These are phyloP conservation scores for Corylus heterophylla DNA, from an alignment of 306 rosid species.

Conservation along the genomic window DNA sequence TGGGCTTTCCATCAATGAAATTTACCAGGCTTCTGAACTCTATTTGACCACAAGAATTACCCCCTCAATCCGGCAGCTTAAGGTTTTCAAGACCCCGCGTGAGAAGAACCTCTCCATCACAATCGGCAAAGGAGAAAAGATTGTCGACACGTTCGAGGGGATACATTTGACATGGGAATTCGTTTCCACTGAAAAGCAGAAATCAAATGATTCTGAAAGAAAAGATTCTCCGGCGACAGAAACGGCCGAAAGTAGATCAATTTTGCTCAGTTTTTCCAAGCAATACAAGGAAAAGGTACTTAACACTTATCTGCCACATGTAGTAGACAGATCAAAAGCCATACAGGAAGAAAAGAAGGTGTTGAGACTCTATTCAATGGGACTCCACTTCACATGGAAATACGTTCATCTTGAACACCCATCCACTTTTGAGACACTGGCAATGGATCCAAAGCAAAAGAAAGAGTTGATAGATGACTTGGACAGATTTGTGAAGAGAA, in stretches of 20 bases:
- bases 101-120: constrained; percentile 22
- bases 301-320: constrained; percentile 25
- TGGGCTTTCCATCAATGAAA: constrained; percentile 30
- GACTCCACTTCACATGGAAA: constrained; percentile 28
- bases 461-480: constrained; percentile 38
- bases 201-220: neutral
- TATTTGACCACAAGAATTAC: constrained; percentile 33
- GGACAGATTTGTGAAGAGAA: constrained; percentile 33
- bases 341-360: constrained; percentile 24
- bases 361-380: constrained; percentile 30
- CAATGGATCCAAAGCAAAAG: constrained; percentile 35
- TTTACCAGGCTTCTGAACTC: constrained; percentile 38
- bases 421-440: constrained; percentile 34
- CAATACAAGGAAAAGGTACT: constrained; percentile 21
- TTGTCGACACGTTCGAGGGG: constrained; percentile 32
- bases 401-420: constrained; percentile 33
- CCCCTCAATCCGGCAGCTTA: constrained; percentile 16
- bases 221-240: neutral
- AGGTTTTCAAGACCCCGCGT: constrained; percentile 22
- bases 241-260: constrained; percentile 3
- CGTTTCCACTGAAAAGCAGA: constrained; percentile 21
- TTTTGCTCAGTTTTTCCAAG: constrained; percentile 31
- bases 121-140: constrained; percentile 34
- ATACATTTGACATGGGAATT: constrained; percentile 35
- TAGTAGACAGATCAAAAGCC: constrained; percentile 28